Conservation (phyloP, 2,329 filamentous ascomycete genomes). For the Xylariaceae sp. region DNA sequence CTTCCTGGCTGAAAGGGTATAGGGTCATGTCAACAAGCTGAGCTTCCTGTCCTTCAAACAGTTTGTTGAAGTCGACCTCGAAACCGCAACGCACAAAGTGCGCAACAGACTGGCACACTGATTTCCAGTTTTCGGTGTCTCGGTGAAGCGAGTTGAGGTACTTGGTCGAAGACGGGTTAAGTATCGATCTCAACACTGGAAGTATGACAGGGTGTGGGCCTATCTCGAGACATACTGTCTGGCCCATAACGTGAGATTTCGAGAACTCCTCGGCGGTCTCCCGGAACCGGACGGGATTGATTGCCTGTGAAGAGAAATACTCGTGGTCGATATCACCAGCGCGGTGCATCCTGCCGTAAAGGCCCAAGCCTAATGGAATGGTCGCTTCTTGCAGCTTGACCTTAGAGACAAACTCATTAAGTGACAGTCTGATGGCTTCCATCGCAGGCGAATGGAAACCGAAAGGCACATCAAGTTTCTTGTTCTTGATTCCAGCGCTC, state of each 20-base stretch:
- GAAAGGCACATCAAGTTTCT: background rate
- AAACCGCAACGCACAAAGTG: background rate
- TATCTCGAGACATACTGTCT: background rate
- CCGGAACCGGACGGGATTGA: background rate
- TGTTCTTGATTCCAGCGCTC: background rate
- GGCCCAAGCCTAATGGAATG: background rate
- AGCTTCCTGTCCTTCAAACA: background rate
- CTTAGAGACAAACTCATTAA: background rate
- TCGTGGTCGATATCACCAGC: background rate
- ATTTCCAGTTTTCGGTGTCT: background rate
- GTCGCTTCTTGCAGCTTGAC: background rate
- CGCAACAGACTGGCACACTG: background rate
- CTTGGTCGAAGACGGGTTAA: background rate
- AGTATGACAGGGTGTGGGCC: background rate
- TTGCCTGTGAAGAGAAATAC: background rate
- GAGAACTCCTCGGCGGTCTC: background rate
- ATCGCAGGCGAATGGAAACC: background rate
- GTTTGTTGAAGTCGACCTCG: background rate
- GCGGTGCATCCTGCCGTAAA: background rate
- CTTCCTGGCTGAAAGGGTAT: background rate
- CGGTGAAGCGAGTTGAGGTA: background rate
- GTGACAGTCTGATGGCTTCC: background rate
- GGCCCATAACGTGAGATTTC: background rate
- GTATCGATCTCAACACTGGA: background rate
- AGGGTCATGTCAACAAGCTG: background rate